Percentiles rank a stretch among this genome's conserved stretches.
phyloP scores from a whole-genome alignment of 129 eudicot genomes.

The Apium graveolens region DNA sequence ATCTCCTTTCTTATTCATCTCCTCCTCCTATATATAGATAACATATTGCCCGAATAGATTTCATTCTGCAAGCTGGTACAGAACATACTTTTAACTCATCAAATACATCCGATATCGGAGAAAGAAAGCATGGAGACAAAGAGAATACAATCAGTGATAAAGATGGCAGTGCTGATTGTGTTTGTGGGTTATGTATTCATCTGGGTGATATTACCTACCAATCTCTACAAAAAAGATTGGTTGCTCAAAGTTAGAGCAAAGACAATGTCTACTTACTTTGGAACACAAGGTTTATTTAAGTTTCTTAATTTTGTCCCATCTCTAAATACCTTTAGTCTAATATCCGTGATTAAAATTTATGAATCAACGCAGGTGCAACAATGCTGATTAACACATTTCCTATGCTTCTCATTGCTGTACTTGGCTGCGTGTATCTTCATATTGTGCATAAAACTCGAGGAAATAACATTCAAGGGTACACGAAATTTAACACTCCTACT shows the following conservation, averaged over 20 bases:
- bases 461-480: conserved; percentile 14
- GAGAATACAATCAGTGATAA: not conserved
- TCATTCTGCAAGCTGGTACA: not conserved
- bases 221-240: conserved; percentile 12
- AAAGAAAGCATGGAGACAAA: conserved; percentile 20
- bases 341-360: not conserved
- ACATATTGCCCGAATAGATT: conserved; percentile 5
- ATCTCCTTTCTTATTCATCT: too few species aligned
- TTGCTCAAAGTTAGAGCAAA: conserved; percentile 9
- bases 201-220: conserved; percentile 19
- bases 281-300: conserved; percentile 13
- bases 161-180: conserved; percentile 1
- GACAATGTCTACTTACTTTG: conserved; percentile 17
- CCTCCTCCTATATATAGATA: too few species aligned
- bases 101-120: not conserved
- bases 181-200: conserved; percentile 15
- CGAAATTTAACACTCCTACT: not conserved
- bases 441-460: conserved; percentile 17
- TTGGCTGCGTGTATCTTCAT: conserved; percentile 46
- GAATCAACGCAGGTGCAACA: conserved; percentile 25
- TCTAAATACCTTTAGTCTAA: too few species aligned
- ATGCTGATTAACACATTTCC: conserved; percentile 43
- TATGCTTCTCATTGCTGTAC: conserved; percentile 36
- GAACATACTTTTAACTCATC: not conserved
- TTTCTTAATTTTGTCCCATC: not conserved